Evolutionary conservation across 2,329 filamentous ascomycete genomes (phyloP), one percentile per base, ranked within the genome.

Genomic region (Fusarium musae): DNA sequence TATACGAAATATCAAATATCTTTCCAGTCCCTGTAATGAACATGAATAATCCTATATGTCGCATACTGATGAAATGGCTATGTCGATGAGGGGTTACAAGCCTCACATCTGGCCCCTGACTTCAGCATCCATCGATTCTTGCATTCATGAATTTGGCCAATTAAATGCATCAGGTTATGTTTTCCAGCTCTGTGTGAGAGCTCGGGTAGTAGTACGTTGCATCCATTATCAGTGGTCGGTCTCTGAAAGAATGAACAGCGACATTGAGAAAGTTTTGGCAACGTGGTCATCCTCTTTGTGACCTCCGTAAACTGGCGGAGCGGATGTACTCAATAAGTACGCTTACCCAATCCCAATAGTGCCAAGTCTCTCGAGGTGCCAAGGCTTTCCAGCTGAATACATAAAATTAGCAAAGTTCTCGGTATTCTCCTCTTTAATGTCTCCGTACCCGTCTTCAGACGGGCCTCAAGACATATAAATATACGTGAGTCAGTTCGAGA

Each of bases 161-260:
- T 7, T 15, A 19, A 15, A 23, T 50, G 16, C 6, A 23, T 34
- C 17, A 23, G 5, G 2, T 10, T 21, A 4, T 21, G 12, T 9
- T 47, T 9, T 4, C 6, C 16, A 34, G 44, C 21, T 34, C 6
- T 19, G 1, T 15, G 9, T 13, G 11, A 13, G 47, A 7, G n/a
- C 8, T 10, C 15, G 4, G n/a, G 8, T 19, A 10, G 11, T 34
- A 15, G 6, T 21, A 4, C 19, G 12, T 2, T 37, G 5, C 3
- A 21, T 16, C 9, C 2, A 17, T 19, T 21, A 26, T 21, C 3
- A 4, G 7, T 5, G 11, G 10, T 30, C 15, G 23, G 16, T 17
- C 1, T 37, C 17, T 7, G 10, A 17, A 13, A 23, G 19, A 42
- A 30, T 8, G 4, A 13, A 23, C 17, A 26, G 3, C 9, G 7